Evolutionary conservation across 2,329 filamentous ascomycete species (phyloP).

Genomic region (Cercospora nicotianae): DNA sequence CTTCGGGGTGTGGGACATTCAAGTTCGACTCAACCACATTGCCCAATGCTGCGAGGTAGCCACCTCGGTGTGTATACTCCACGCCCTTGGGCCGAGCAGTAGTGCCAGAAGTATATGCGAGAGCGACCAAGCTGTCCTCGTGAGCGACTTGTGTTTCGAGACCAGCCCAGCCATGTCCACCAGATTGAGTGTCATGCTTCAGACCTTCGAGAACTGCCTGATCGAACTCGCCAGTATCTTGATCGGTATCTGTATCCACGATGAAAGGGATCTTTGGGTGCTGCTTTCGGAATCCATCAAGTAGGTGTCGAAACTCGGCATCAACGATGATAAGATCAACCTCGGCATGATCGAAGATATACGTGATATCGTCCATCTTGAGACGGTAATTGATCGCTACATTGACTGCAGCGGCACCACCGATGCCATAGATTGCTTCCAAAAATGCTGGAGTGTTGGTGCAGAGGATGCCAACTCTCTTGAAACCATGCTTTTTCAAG

Average conservation of each 20-base stretch:
- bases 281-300: conserved; percentile 63
- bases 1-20: conserved; percentile 50
- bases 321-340: conserved; percentile 88
- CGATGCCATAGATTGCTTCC: conserved; percentile 84
- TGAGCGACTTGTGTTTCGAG: conserved; percentile 68
- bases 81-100: conserved; percentile 92
- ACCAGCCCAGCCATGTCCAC: conserved; percentile 71
- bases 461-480: conserved; percentile 78
- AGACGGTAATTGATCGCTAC: conserved; percentile 74
- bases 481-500: conserved; percentile 69
- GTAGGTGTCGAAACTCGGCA: conserved; percentile 69
- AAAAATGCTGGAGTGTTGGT: conserved; percentile 95
- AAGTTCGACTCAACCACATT: conserved; percentile 89
- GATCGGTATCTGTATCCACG: conserved; percentile 81
- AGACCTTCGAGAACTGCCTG: conserved; percentile 79
- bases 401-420: conserved; percentile 75
- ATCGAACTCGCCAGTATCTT: conserved; percentile 77
- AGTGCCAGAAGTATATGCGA: conserved; percentile 93
- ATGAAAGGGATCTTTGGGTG: conserved; percentile 69
- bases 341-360: conserved; percentile 85
- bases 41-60: conserved; percentile 78
- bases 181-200: conserved; percentile 65
- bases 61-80: conserved; percentile 83
- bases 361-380: conserved; percentile 80
- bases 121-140: conserved; percentile 79